Evolutionary conservation across 139 green algal genomes (phyloP), one percentile per base, ranked within the genome.

Genomic region (Tetratostichococcus sp.): DNA sequence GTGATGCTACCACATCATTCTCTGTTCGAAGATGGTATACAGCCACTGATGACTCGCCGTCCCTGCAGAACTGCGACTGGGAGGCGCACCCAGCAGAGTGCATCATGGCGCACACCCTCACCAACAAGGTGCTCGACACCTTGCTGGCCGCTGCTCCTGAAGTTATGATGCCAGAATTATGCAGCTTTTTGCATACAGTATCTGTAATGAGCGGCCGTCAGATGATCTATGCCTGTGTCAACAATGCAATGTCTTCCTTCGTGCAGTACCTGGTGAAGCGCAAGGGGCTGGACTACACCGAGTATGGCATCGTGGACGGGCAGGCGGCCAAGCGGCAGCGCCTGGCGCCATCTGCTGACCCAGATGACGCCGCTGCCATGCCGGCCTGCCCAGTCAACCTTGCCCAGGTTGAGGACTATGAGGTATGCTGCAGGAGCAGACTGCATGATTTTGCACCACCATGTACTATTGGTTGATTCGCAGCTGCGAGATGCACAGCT

Each of bases 191-290:
- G n/a, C n/a, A n/a, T n/a, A n/a, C n/a, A n/a, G n/a, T n/a, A n/a
- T n/a, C n/a, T n/a, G n/a, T n/a, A n/a, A n/a, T n/a, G n/a, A n/a
- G n/a, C n/a, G n/a, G n/a, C n/a, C n/a, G n/a, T n/a, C n/a, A n/a
- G n/a, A n/a, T n/a, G n/a, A n/a, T n/a, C n/a, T n/a, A n/a, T n/a
- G n/a, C n/a, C n/a, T n/a, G n/a, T n/a, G n/a, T n/a, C n/a, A n/a
- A n/a, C n/a, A n/a, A n/a, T n/a, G n/a, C n/a, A n/a, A n/a, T n/a
- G n/a, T 50, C 8, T 11, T 62, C 11, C 50, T 34, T 33, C 43
- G 5, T 74, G 67, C 75, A 79, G 75, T 79, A 75, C 68, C 65
- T 79, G 68, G 75, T 79, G 32, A 79, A 79, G 50, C 39, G 75
- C n/a, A 71, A 65, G 25, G 75, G 68, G 16, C 33, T 75, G 26